Evolutionary conservation across 257 asterid species (phyloP).

Genomic region (Primulina tabacum): DNA sequence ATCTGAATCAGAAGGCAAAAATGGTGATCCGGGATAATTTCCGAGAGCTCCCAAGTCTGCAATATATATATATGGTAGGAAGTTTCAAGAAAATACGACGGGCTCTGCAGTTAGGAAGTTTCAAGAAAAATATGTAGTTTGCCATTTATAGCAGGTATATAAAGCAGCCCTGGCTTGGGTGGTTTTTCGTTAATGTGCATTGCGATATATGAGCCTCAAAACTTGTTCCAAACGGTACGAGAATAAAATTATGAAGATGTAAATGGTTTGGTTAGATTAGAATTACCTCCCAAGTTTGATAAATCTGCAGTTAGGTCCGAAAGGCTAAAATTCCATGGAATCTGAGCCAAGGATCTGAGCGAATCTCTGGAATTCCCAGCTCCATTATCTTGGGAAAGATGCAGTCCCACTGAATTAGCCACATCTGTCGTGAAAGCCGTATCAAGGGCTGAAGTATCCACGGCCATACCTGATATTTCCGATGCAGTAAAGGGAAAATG

Average conservation of each 20-base stretch:
- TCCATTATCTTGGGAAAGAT: constrained; percentile 80
- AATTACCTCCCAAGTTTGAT: constrained; percentile 67
- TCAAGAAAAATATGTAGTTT: neutral
- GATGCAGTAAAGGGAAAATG: constrained; percentile 87
- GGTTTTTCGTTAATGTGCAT: neutral
- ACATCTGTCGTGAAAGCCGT: constrained; percentile 79
- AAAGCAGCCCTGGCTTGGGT: neutral
- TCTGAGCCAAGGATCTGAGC: constrained; percentile 74
- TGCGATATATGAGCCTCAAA: neutral
- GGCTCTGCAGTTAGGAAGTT: neutral
- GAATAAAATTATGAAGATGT: neutral
- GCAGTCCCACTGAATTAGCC: constrained; percentile 69
- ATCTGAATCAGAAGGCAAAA: constrained; percentile 93
- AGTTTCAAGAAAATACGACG: neutral
- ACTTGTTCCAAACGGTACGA: constrained; percentile 5
- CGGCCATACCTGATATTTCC: constrained; percentile 82
- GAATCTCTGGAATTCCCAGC: constrained; percentile 77
- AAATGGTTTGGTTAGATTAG: neutral
- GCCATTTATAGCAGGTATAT: neutral
- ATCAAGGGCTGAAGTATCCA: constrained; percentile 78
- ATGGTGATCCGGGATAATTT: constrained; percentile 87
- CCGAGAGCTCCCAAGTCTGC: constrained; percentile 96
- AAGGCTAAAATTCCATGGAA: constrained; percentile 92
- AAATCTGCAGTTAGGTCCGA: constrained; percentile 88
- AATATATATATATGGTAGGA: neutral